Conservation (phyloP, 331 rosid genomes). For the Quercus phellos region DNA sequence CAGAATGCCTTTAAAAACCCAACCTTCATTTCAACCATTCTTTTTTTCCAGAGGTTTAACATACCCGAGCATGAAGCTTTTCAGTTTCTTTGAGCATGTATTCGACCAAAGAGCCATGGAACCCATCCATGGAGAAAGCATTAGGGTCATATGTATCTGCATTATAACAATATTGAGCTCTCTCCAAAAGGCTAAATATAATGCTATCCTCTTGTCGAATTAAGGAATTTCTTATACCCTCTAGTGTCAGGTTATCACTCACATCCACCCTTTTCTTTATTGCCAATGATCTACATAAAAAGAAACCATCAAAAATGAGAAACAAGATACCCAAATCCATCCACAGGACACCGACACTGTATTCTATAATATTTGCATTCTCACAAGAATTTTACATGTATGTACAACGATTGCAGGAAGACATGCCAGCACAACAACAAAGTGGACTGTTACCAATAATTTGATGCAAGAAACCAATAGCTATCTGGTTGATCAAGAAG, state of each 20-base stretch:
- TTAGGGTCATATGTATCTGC: slow-evolving; percentile 68
- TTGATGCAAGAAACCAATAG: not conserved
- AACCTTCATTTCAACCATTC: not conserved
- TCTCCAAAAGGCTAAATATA: slow-evolving; percentile 75
- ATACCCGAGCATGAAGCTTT: slow-evolving; percentile 81
- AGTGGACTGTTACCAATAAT: not conserved
- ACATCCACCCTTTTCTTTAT: slow-evolving; percentile 60
- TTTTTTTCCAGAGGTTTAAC: slow-evolving; percentile 10
- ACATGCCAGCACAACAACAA: not conserved
- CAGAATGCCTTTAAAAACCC: not conserved
- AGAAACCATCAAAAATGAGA: slow-evolving; percentile 5
- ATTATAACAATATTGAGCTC: slow-evolving; percentile 75
- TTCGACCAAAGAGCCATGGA: slow-evolving; percentile 77
- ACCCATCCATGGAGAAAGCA: slow-evolving; percentile 68
- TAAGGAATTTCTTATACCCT: slow-evolving; percentile 58
- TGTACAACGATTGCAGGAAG: not conserved
- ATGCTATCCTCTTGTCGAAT: slow-evolving; percentile 96
- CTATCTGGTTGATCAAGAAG: not conserved
- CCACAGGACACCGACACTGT: slow-evolving; percentile 2
- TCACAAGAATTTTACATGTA: not conserved
- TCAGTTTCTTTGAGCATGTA: slow-evolving; percentile 81
- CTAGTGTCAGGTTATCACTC: slow-evolving; percentile 74
- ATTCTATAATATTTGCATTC: not conserved
- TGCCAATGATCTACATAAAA: slow-evolving; percentile 47
- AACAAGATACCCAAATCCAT: not conserved